These are phyloP conservation scores for Allium cepa DNA, from an alignment of 106 monocot species.

Conservation along the genomic window DNA sequence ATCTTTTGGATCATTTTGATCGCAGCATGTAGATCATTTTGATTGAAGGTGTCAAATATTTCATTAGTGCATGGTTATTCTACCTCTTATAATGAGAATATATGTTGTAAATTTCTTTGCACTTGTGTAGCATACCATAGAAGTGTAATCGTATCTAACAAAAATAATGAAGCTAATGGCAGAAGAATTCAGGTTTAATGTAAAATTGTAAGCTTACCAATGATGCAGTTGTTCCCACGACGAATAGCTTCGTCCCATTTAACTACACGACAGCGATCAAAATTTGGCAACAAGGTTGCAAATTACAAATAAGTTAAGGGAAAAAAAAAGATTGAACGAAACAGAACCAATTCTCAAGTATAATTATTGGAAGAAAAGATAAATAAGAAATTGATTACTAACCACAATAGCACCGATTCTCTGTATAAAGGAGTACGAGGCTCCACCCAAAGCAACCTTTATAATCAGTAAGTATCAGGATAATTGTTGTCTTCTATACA, in stretches of 20 bases:
- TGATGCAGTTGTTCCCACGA: slow-evolving; percentile 68
- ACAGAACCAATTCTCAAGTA: too few relatives aligned
- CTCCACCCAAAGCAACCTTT: slow-evolving; percentile 71
- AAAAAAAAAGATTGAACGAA: background rate
- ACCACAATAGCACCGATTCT: slow-evolving; percentile 74
- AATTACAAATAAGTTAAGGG: background rate
- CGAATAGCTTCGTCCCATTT: slow-evolving; percentile 69
- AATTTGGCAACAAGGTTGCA: background rate
- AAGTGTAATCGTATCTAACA: too few relatives aligned
- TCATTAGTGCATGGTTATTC: too few relatives aligned
- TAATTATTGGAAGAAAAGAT: too few relatives aligned
- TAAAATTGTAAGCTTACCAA: slow-evolving; percentile 30
- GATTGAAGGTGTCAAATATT: too few relatives aligned
- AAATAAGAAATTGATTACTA: background rate
- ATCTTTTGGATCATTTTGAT: too few relatives aligned
- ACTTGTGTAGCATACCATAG: too few relatives aligned
- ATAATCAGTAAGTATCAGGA: slow-evolving; percentile 3
- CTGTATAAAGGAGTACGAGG: slow-evolving; percentile 68
- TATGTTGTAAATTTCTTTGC: too few relatives aligned
- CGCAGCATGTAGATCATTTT: too few relatives aligned
- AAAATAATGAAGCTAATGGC: too few relatives aligned
- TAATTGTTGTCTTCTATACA: background rate
- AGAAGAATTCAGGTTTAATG: too few relatives aligned
- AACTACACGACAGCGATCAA: slow-evolving; percentile 28
- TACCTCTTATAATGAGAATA: too few relatives aligned